Base-by-base conservation (phyloP, 1,284 basidiomycete species). In the Fomitopsis betulina region DNA sequence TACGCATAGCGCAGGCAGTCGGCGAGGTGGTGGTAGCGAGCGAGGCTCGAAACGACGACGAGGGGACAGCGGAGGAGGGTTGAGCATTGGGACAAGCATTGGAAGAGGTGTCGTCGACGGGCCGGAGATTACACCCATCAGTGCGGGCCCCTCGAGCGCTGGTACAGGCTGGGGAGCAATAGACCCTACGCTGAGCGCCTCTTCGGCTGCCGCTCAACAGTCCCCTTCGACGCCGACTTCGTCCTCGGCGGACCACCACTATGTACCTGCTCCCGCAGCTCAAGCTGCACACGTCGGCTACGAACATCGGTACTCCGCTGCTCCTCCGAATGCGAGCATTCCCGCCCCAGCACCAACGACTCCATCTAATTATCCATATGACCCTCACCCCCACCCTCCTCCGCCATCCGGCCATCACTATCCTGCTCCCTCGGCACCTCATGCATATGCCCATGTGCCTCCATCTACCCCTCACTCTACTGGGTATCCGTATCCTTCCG, bases 371-470 rank as follows among this genome's bases (percentile, higher is more conserved):
- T 65, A 68, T 38, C 62, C 67, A 12, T 69, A 72, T 55, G 65
- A 68, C 15, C 62, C 66, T 19, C 65, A 68, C 40, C 58, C 60
- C 13, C 65, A 68, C 32, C 56, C 59, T 27, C 56, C 64, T 19
- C 55, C 63, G 1, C 63, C 63, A 7, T 61, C 67, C 5, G 50
- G 62, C 4, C 65, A 63, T 38, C 67, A 65, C 55, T 61, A 66
- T 47, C n/a, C 62, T 5, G 54, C 68, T 15, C 64, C 61, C 51
- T 58, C 70, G 60, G 47, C 74, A 62, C 56, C 68, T 12, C 59
- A 63, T 57, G 53, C 62, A 55, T 70, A 70, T 6, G 68, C 69
- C 15, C 74, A 74, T 25, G 64, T 66, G 25, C 65, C 66, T 2
- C 68, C 65, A 6, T 64, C 65, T 1, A 53, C 63, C 12, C 65